Percentiles rank a stretch among this genome's conserved stretches.
phyloP scores from a whole-genome alignment of 176 grass and related monocot species.

The Otatea glauca region DNA sequence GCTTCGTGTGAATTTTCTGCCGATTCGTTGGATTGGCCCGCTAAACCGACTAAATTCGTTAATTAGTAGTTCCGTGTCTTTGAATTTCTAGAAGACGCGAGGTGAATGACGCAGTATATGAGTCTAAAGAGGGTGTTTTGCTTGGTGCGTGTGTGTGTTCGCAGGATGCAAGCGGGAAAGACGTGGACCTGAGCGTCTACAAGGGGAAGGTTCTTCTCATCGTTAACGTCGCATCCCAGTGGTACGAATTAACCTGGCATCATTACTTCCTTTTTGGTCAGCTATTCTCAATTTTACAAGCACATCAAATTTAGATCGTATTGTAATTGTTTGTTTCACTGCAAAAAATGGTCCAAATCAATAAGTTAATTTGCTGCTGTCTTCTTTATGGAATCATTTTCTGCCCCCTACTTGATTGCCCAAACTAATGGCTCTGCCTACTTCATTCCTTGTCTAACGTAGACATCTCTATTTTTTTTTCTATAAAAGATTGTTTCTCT shows the following conservation, averaged over 20 bases:
- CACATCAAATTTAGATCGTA: not conserved
- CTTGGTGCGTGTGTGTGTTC: slow-evolving; percentile 4
- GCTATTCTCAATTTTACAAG: not conserved
- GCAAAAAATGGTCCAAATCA: not conserved
- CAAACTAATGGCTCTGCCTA: not conserved
- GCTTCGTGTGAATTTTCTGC: not conserved
- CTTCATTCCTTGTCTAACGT: slow-evolving; percentile 24
- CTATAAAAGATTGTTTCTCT: not conserved
- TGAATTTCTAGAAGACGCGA: not conserved
- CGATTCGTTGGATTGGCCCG: not conserved
- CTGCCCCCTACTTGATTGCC: not conserved
- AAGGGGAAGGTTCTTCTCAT: slow-evolving; percentile 92
- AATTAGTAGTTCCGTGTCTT: not conserved
- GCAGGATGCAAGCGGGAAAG: slow-evolving; percentile 87
- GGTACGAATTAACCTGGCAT: slow-evolving; percentile 42
- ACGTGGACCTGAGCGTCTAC: slow-evolving; percentile 88
- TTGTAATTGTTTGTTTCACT: not conserved
- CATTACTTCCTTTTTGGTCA: not conserved
- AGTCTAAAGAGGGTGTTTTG: not conserved
- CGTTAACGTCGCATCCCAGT: slow-evolving; percentile 93
- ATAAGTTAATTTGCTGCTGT: not conserved
- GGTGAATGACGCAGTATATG: not conserved
- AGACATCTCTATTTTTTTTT: not conserved
- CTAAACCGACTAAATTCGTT: not conserved
- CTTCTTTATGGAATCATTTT: slow-evolving; percentile 14